These are phyloP conservation scores for Musa acuminata DNA, from an alignment of 176 grass and related monocot species.

Conservation along the genomic window DNA sequence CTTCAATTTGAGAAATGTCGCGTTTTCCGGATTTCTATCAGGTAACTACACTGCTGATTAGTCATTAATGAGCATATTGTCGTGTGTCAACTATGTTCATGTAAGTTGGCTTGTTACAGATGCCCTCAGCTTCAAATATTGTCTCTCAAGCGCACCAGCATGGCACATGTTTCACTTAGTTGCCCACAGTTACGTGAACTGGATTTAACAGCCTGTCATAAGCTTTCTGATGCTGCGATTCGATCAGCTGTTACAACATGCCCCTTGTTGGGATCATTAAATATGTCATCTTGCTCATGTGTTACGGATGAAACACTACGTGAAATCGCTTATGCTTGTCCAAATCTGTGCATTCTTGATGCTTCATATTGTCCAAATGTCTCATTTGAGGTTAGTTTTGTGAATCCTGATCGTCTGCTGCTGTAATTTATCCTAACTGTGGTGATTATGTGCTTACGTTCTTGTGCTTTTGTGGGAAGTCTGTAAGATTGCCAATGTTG, in stretches of 20 bases:
- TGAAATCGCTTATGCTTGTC: slow-evolving; percentile 67
- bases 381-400: slow-evolving; percentile 75
- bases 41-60: slow-evolving; percentile 37
- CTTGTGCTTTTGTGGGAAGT: slow-evolving; percentile 38
- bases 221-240: slow-evolving; percentile 86
- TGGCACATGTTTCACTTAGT: slow-evolving; percentile 74
- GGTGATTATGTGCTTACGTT: slow-evolving; percentile 23
- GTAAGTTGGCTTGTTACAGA: slow-evolving; percentile 30
- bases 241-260: slow-evolving; percentile 71
- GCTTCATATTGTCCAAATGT: slow-evolving; percentile 87
- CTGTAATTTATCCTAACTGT: neutral
- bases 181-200: slow-evolving; percentile 76
- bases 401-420: neutral
- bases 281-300: slow-evolving; percentile 86
- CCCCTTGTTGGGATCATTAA: slow-evolving; percentile 48
- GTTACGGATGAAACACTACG: slow-evolving; percentile 88
- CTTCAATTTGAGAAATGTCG: slow-evolving; percentile 80
- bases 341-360: slow-evolving; percentile 63
- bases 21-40: slow-evolving; percentile 71
- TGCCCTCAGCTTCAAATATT: slow-evolving; percentile 64
- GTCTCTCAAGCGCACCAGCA: slow-evolving; percentile 71
- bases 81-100: neutral
- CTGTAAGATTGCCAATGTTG: slow-evolving; percentile 76
- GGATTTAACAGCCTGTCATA: slow-evolving; percentile 80
- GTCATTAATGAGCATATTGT: slow-evolving; percentile 7